These are phyloP conservation scores for Aspergillus diversus DNA, from an alignment of 495 filamentous ascomycete genomes.

Conservation along the genomic window DNA sequence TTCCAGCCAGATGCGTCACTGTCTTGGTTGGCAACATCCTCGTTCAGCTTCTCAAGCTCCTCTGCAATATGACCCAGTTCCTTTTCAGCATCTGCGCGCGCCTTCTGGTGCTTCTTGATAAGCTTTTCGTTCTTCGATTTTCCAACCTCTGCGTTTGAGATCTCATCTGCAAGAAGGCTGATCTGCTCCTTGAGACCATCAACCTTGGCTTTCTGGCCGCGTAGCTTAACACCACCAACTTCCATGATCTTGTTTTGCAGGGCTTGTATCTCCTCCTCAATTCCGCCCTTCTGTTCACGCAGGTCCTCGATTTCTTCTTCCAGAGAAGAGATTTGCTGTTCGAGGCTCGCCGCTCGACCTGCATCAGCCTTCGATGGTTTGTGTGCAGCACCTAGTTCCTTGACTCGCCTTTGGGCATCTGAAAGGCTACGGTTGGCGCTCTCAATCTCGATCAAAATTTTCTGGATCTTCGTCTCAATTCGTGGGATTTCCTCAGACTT, in stretches of 20 bases:
- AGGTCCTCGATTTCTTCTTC: constrained; percentile 80
- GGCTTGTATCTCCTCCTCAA: constrained; percentile 88
- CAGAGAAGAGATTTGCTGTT: constrained; percentile 75
- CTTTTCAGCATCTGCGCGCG: constrained; percentile 69
- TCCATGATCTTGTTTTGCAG: constrained; percentile 98
- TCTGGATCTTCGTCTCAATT: constrained; percentile 88
- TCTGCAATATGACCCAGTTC: constrained; percentile 71
- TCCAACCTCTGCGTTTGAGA: constrained; percentile 80
- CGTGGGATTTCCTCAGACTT: constrained; percentile 82
- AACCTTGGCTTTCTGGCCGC: constrained; percentile 90
- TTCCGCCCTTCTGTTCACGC: constrained; percentile 75
- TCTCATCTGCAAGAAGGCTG: constrained; percentile 74
- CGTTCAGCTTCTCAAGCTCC: constrained; percentile 75
- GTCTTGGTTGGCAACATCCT: constrained; percentile 75
- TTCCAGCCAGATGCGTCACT: constrained; percentile 72
- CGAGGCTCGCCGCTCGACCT: constrained; percentile 63
- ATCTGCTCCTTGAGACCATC: constrained; percentile 89
- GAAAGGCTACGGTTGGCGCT: constrained; percentile 81
- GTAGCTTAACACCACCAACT: constrained; percentile 88
- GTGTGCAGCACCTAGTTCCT: constrained; percentile 79
- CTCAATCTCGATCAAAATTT: constrained; percentile 86
- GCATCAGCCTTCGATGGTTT: constrained; percentile 80
- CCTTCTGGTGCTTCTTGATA: constrained; percentile 81
- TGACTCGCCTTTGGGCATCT: constrained; percentile 80
- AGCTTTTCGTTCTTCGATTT: constrained; percentile 93